A percentile compares a stretch with the other conserved stretches of the same genome.
These are phyloP conservation scores for Globisporangium ultimum DNA, from an alignment of 352 stramenopile genomes.

Conservation along the genomic window DNA sequence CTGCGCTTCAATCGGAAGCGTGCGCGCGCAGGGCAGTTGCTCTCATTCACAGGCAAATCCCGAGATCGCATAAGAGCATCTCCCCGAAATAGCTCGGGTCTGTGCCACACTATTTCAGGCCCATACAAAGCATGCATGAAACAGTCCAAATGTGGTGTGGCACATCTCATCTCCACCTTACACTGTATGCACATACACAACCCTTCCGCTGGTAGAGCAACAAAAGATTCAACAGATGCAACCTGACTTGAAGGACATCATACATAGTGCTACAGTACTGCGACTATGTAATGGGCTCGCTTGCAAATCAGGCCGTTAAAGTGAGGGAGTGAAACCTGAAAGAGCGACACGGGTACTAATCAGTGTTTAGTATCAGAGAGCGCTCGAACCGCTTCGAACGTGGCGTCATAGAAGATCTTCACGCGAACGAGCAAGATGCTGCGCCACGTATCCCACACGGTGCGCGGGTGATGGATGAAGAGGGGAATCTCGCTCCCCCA, in stretches of 20 bases:
- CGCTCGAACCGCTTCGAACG: not conserved
- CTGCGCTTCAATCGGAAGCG: not conserved
- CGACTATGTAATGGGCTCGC: no score
- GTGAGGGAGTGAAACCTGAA: no score
- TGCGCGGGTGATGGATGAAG: not conserved
- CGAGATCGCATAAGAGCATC: not conserved
- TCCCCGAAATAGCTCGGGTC: not conserved
- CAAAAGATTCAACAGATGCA: not conserved
- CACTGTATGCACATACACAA: constrained; percentile 6
- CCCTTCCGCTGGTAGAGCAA: not conserved
- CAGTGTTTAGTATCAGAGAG: constrained; percentile 9
- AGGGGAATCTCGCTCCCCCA: no score
- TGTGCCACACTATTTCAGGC: not conserved
- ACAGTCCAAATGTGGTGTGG: not conserved
- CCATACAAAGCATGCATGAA: not conserved
- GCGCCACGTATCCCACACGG: constrained; percentile 14
- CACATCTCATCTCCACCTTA: not conserved
- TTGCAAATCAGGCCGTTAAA: no score
- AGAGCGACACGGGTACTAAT: constrained; percentile 1
- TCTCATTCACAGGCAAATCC: not conserved
- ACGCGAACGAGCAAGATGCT: constrained; percentile 2
- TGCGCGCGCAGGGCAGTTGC: constrained; percentile 1
- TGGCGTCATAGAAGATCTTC: not conserved
- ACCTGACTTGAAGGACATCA: no score
- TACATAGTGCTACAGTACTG: not conserved